Conservation (phyloP, 345 rosid species). For the Excoecaria cochinchinensis region DNA sequence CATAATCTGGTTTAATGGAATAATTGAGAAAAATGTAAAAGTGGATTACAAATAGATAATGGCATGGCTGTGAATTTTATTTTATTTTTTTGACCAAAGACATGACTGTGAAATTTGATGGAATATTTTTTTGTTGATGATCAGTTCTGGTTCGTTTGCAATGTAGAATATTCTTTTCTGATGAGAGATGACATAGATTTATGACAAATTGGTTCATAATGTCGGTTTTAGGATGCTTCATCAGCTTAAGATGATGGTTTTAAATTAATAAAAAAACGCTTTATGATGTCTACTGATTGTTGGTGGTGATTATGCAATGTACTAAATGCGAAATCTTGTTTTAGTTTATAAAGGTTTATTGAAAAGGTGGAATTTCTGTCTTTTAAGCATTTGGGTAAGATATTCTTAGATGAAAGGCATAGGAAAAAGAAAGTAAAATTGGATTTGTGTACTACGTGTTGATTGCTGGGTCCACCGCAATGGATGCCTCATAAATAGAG, state of each 20-base stretch:
- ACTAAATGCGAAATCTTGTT: not conserved
- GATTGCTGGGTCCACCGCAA: constrained; percentile 24
- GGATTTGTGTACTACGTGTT: not conserved
- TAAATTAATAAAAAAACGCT: not conserved
- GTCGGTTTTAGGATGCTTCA: not conserved
- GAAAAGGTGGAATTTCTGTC: not conserved
- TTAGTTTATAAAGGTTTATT: not conserved
- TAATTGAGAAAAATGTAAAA: not conserved
- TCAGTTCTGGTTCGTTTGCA: too few species aligned
- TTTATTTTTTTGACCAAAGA: not conserved
- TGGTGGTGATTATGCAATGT: not conserved
- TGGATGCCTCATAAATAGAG: constrained; percentile 10
- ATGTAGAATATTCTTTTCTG: not conserved
- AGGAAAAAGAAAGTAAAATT: constrained; percentile 6
- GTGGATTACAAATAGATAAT: not conserved
- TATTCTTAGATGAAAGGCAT: not conserved
- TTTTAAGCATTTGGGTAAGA: not conserved
- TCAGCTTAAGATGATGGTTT: not conserved
- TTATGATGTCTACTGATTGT: not conserved
- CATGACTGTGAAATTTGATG: not conserved
- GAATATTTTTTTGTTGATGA: not conserved
- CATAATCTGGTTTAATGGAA: not conserved
- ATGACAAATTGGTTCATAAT: not conserved
- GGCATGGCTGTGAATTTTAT: too few species aligned
- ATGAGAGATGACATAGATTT: not conserved